Evolutionary conservation across 352 stramenopile species (phyloP).

Genomic region (Pseudoperonospora humuli): DNA sequence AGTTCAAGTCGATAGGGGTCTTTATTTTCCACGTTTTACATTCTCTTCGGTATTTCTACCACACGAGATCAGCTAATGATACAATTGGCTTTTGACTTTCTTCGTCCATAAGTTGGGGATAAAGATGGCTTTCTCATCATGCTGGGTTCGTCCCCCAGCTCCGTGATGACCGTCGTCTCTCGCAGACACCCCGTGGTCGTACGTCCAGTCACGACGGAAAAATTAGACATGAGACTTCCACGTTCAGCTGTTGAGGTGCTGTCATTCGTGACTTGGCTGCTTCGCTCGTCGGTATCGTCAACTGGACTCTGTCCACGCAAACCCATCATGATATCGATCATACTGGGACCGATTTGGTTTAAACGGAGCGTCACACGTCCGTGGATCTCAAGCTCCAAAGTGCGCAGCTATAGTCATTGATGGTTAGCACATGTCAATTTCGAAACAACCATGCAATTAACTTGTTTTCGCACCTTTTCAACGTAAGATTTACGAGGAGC

Average conservation of each 20-base stretch:
- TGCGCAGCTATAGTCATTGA: constrained; percentile 29
- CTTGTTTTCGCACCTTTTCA: constrained; percentile 35
- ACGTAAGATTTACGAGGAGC: constrained; percentile 58
- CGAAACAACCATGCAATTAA: neutral
- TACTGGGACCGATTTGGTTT: constrained; percentile 55
- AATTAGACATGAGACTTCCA: constrained; percentile 54
- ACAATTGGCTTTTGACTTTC: constrained; percentile 28
- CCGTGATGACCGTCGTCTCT: constrained; percentile 61
- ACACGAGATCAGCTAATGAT: constrained; percentile 29
- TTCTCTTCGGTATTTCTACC: constrained; percentile 7
- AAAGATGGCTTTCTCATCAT: constrained; percentile 7
- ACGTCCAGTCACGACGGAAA: constrained; percentile 34
- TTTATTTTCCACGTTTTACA: no score
- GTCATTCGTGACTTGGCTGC: constrained; percentile 39
- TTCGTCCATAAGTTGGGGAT: constrained; percentile 13
- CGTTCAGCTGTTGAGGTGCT: constrained; percentile 38
- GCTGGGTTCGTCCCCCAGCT: constrained; percentile 44
- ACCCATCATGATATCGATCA: constrained; percentile 69
- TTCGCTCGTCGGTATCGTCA: constrained; percentile 35
- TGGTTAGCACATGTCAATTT: neutral
- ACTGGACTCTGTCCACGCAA: constrained; percentile 34
- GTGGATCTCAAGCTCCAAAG: constrained; percentile 48
- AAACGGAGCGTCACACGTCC: constrained; percentile 53
- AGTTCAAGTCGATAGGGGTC: neutral
- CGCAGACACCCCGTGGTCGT: constrained; percentile 48